Conservation (phyloP, 768 basidiomycete species). For the Floccularia luteovirens region DNA sequence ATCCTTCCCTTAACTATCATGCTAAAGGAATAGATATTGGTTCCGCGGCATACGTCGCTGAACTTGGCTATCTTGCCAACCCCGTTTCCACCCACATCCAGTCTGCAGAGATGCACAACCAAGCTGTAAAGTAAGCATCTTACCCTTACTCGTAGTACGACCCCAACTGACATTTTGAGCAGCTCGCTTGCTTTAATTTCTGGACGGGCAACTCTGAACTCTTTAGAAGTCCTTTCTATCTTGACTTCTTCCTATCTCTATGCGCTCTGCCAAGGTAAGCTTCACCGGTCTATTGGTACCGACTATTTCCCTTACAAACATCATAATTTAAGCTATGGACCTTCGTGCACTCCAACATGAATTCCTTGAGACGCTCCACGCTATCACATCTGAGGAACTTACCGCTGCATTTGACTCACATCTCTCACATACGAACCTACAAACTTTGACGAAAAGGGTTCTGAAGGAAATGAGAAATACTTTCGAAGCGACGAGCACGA, state of each 20-base stretch:
- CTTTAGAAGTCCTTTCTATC: constrained; percentile 72
- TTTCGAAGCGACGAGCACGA: constrained; percentile 59
- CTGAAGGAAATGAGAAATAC: constrained; percentile 35
- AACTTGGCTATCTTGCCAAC: constrained; percentile 76
- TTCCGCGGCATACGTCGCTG: constrained; percentile 72
- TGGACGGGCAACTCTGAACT: constrained; percentile 69
- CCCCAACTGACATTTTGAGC: constrained; percentile 9
- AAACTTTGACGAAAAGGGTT: constrained; percentile 26
- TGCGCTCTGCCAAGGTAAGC: constrained; percentile 53
- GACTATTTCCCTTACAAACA: constrained; percentile 1
- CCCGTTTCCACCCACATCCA: constrained; percentile 83
- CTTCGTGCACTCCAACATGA: constrained; percentile 69
- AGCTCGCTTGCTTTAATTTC: constrained; percentile 83
- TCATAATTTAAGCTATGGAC: constrained; percentile 51
- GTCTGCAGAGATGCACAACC: constrained; percentile 89
- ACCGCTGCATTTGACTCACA: constrained; percentile 30
- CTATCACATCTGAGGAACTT: constrained; percentile 46
- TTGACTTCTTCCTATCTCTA: constrained; percentile 73
- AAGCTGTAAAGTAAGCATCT: constrained; percentile 72
- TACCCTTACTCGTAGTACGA: neutral
- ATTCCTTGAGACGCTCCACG: constrained; percentile 41
- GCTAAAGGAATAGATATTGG: constrained; percentile 84
- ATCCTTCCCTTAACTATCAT: constrained; percentile 78
- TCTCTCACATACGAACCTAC: constrained; percentile 25
- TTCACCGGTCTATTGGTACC: neutral